Percentiles rank a stretch among this genome's conserved stretches.
These are phyloP conservation scores for Stenogyne calaminthoides DNA, from an alignment of 305 asterid genomes.

Conservation along the genomic window DNA sequence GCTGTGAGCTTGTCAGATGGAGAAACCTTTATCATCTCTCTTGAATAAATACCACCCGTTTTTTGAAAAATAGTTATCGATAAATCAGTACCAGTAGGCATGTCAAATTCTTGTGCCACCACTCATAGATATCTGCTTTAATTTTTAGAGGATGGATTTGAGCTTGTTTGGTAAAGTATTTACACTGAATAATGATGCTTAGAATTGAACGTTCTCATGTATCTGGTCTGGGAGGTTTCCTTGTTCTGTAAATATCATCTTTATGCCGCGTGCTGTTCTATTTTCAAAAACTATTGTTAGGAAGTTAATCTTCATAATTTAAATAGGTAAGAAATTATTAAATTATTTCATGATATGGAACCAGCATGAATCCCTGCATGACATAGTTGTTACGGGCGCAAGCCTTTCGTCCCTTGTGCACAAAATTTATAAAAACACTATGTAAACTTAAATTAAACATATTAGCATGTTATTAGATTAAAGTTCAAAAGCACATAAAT, in stretches of 20 bases:
- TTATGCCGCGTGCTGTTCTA: neutral
- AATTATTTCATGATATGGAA: neutral
- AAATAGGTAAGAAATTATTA: conserved; percentile 5
- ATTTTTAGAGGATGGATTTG: neutral
- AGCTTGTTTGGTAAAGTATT: neutral
- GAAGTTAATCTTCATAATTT: neutral
- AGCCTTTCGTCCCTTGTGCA: no score
- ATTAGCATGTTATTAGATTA: no score
- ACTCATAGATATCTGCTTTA: neutral
- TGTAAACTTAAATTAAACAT: no score
- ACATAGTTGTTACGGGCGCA: no score
- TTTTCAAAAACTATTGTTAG: neutral
- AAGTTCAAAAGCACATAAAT: no score
- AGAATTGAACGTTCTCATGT: neutral
- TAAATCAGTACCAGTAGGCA: neutral
- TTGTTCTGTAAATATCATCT: neutral
- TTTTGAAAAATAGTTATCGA: neutral
- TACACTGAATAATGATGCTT: neutral
- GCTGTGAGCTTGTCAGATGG: neutral
- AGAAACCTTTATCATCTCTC: neutral
- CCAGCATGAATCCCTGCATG: neutral
- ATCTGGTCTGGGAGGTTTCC: neutral
- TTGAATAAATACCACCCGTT: neutral
- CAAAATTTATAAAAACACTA: no score
- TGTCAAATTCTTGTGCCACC: neutral